phyloP scores from a whole-genome alignment of 2,329 filamentous ascomycete species.

The Dactylonectria estremocensis region DNA sequence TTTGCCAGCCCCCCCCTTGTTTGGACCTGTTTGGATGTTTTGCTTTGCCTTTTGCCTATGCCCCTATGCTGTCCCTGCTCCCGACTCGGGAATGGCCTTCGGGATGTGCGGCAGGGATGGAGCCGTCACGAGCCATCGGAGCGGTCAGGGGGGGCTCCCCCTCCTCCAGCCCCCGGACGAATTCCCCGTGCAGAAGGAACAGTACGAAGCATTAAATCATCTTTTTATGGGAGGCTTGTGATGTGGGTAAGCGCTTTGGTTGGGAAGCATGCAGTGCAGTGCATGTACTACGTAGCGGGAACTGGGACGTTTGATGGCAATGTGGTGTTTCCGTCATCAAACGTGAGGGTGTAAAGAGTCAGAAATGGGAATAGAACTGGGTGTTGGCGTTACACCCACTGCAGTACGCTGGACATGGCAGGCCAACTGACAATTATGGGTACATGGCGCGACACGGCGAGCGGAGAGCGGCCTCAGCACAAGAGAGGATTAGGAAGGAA shows the following conservation, averaged over 20 bases:
- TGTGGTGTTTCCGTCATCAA: neutral
- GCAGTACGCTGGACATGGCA: neutral
- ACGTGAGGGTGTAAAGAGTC: neutral
- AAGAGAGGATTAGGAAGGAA: neutral
- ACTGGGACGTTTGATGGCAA: neutral
- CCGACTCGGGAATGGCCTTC: neutral
- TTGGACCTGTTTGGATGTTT: neutral
- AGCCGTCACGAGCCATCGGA: neutral
- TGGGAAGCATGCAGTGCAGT: too few species aligned
- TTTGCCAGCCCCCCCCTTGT: neutral
- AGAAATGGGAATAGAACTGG: neutral
- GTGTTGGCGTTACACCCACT: neutral
- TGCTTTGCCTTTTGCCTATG: neutral
- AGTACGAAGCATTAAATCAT: neutral
- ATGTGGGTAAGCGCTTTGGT: too few species aligned
- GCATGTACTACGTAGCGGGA: neutral
- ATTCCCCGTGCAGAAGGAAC: neutral
- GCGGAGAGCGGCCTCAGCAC: neutral
- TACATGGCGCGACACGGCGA: neutral
- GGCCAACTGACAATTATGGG: neutral
- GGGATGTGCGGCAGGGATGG: conserved; percentile 15
- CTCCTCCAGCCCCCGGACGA: neutral
- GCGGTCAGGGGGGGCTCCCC: neutral
- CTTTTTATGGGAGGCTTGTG: neutral
- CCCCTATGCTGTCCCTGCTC: neutral